Conservation (phyloP, 352 stramenopile species). For the Phytophthora chlamydospora region DNA sequence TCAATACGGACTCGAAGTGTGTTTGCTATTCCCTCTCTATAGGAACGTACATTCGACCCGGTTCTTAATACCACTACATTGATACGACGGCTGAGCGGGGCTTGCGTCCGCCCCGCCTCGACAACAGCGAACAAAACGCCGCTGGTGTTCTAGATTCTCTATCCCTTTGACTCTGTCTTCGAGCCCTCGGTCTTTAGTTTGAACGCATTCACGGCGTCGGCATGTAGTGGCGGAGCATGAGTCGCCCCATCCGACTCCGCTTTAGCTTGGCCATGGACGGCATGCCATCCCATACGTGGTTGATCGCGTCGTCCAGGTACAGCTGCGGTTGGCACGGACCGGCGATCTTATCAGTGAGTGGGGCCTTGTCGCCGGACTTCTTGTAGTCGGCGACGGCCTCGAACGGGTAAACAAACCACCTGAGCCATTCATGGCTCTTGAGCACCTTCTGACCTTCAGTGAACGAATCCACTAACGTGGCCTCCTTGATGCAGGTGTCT, state of each 20-base stretch:
- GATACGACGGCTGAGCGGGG: not conserved
- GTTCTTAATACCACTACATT: too few relatives aligned
- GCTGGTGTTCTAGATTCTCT: conserved; percentile 3
- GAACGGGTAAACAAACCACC: conserved; percentile 45
- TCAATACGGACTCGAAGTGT: too few relatives aligned
- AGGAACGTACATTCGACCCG: too few relatives aligned
- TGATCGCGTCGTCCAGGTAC: conserved; percentile 27
- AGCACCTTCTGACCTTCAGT: conserved; percentile 31
- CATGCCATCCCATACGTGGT: conserved; percentile 31
- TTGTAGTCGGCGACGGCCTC: conserved; percentile 35
- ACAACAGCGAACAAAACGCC: too few relatives aligned
- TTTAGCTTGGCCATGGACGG: conserved; percentile 34
- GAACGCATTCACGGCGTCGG: conserved; percentile 7
- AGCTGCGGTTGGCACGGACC: conserved; percentile 43
- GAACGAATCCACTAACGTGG: conserved; percentile 21
- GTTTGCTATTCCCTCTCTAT: too few relatives aligned
- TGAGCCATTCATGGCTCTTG: conserved; percentile 30
- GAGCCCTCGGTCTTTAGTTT: conserved; percentile 2
- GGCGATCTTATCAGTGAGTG: conserved; percentile 31
- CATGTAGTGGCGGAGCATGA: conserved; percentile 34
- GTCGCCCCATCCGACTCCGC: conserved; percentile 27
- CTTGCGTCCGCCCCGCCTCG: conserved; percentile 6
- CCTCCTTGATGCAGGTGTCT: conserved; percentile 34
- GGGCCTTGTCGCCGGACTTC: conserved; percentile 22
- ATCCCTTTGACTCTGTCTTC: conserved; percentile 13